Base-by-base conservation (phyloP, 768 basidiomycete species). In the Nidularia sp. region DNA sequence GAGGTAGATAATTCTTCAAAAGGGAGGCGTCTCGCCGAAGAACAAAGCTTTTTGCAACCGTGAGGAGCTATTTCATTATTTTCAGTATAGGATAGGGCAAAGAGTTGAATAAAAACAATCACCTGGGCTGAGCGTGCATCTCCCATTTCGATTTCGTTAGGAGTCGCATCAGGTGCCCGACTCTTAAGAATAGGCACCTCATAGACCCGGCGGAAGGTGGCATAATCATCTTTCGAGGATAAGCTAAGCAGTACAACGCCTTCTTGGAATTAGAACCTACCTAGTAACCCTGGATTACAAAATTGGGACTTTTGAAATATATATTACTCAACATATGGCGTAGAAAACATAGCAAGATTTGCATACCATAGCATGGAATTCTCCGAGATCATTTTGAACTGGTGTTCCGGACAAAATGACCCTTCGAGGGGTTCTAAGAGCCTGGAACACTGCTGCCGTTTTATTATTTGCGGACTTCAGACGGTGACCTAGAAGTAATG, bases 391-490 rank as follows among this genome's bases (percentile, higher is more conserved):
- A 67, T 99, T 99, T 66, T 98, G 97, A 41, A 99, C 90, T 0
- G 97, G 97, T 1, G 97, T 99, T 33, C 97, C 97, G 0, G 94
- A 94, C 3, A 99, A 75, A 35, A 99, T 95, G 55, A 98, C 78
- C 35, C 96, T 73, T 22, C 91, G 76, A 8, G 77, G 79, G 2
- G 92, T 93, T 46, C 78, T 77, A 31, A 99, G 71, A 3, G 80
- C 77, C 48, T 86, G 84, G 61, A 99, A 91, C 80, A 94, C 90
- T 46, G 80, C 78, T 1, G 87, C 87, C 0, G 93, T 96, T 71
- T 98, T 96, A 60, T 87, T 91, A 56, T 85, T 89, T 4, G 92
- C 85, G 7, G 93, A 93, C 62, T 98, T 98, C 22, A 99, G 75
- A 29, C 95, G 77, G 66, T 99, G 97, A 2, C 92, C 93, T 90